These are phyloP conservation scores for Chytriomyces sp. DNA, from an alignment of 192 early-diverging fungal species.

Conservation along the genomic window DNA sequence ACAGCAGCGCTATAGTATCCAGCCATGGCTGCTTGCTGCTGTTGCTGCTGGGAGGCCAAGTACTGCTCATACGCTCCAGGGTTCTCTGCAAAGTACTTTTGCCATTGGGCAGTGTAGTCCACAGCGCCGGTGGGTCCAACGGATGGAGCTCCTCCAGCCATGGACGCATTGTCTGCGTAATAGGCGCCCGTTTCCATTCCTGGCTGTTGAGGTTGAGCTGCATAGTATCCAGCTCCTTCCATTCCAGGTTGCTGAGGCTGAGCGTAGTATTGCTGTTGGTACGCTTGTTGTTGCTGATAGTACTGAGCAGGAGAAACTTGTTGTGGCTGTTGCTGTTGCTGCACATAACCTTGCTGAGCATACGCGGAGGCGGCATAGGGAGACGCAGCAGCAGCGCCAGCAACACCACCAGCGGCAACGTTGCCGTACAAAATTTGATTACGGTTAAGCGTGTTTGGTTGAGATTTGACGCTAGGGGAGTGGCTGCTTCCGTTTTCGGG, in stretches of 20 bases:
- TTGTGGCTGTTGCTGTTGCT: conserved; percentile 11
- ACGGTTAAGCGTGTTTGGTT: not conserved
- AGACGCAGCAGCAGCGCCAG: not conserved
- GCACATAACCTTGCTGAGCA: not conserved
- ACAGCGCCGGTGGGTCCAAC: not conserved
- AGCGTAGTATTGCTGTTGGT: conserved; percentile 1
- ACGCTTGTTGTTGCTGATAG: not conserved
- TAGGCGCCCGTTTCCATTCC: not conserved
- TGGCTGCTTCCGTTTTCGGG: not conserved
- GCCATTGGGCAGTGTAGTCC: conserved; percentile 32
- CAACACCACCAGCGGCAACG: not conserved
- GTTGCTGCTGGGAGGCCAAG: not conserved
- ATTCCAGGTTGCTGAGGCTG: not conserved
- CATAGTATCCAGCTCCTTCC: not conserved
- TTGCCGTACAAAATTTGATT: not conserved
- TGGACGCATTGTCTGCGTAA: not conserved
- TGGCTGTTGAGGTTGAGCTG: not conserved
- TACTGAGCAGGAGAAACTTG: conserved; percentile 6
- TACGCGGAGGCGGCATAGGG: not conserved
- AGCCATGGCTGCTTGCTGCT: conserved; percentile 7
- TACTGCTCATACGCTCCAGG: conserved; percentile 26
- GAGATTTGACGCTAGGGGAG: not conserved
- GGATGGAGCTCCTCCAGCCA: not conserved
- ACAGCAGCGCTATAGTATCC: conserved; percentile 3
- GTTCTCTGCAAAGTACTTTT: conserved; percentile 33